A percentile compares a stretch with the other conserved stretches of the same genome.
Conservation (phyloP, 768 basidiomycete species). For the Asterophora lycoperdoides region DNA sequence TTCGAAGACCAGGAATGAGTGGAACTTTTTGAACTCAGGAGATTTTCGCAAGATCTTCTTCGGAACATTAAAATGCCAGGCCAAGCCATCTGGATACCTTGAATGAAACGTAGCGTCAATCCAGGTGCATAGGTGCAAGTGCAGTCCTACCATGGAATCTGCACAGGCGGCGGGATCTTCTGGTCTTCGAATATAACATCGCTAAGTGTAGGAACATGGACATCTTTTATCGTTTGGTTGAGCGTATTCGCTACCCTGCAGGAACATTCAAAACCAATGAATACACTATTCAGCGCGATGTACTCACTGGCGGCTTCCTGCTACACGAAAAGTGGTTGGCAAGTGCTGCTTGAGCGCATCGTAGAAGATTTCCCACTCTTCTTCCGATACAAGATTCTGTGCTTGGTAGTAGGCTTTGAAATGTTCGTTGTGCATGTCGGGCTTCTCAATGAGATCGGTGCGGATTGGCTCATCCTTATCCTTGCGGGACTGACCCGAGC, state of each 20-base stretch:
- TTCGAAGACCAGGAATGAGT: conserved; percentile 94
- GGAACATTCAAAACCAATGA: conserved; percentile 6
- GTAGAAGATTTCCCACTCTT: conserved; percentile 78
- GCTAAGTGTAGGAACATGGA: conserved; percentile 73
- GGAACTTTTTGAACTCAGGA: conserved; percentile 90
- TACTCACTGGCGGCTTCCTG: conserved; percentile 78
- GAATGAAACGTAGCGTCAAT: conserved; percentile 8
- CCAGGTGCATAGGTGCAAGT: neutral
- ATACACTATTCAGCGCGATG: neutral
- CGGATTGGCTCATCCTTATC: conserved; percentile 31
- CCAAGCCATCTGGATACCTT: conserved; percentile 94
- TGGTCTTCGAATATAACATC: conserved; percentile 75
- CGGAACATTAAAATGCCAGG: conserved; percentile 93
- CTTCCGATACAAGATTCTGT: conserved; percentile 70
- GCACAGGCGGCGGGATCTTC: conserved; percentile 70
- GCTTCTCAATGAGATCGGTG: conserved; percentile 50
- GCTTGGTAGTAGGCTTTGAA: conserved; percentile 67
- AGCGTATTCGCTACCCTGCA: conserved; percentile 64
- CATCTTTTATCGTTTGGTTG: conserved; percentile 71
- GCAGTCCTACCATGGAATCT: conserved; percentile 71
- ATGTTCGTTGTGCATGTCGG: conserved; percentile 68
- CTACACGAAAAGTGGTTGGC: conserved; percentile 92
- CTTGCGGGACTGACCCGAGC: neutral
- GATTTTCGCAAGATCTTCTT: conserved; percentile 85
- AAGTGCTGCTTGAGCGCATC: conserved; percentile 62